Conservation (phyloP, 805 yeast species). For the Lipomyces starkeyi region DNA sequence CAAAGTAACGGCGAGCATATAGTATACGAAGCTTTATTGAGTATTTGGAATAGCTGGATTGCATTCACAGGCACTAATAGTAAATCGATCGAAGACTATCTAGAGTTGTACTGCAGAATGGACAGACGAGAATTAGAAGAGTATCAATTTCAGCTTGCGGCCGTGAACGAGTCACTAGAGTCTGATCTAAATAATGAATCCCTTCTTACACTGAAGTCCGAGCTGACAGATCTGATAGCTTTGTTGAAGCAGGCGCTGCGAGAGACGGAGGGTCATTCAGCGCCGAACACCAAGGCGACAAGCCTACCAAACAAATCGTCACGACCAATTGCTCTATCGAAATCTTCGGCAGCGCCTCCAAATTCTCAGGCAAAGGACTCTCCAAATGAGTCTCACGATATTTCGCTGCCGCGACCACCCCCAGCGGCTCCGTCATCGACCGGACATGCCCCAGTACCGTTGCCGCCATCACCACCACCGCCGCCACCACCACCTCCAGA, state of each 20-base stretch:
- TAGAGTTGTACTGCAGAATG: neutral
- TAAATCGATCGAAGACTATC: neutral
- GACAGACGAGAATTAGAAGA: conserved; percentile 43
- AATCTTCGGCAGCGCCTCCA: neutral
- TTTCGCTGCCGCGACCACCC: conserved; percentile 3
- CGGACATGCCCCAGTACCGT: conserved; percentile 6
- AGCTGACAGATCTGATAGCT: conserved; percentile 43
- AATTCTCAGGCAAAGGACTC: neutral
- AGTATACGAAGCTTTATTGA: neutral
- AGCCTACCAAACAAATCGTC: neutral
- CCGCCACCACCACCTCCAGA: conserved; percentile 18
- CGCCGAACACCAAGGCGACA: neutral
- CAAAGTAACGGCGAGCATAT: neutral
- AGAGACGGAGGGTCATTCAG: neutral
- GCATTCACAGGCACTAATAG: neutral
- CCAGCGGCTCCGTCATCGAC: conserved; percentile 2
- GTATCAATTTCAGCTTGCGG: conserved; percentile 44
- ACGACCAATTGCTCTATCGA: neutral
- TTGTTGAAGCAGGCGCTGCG: conserved; percentile 35
- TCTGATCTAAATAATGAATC: conserved; percentile 42
- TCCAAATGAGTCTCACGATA: neutral
- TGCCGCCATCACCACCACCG: conserved; percentile 18
- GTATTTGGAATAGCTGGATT: neutral
- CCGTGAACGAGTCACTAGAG: conserved; percentile 42
- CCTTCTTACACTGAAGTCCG: conserved; percentile 41